Evolutionary conservation across 2,329 filamentous ascomycete species (phyloP).

Genomic region (Microdochium nivale): DNA sequence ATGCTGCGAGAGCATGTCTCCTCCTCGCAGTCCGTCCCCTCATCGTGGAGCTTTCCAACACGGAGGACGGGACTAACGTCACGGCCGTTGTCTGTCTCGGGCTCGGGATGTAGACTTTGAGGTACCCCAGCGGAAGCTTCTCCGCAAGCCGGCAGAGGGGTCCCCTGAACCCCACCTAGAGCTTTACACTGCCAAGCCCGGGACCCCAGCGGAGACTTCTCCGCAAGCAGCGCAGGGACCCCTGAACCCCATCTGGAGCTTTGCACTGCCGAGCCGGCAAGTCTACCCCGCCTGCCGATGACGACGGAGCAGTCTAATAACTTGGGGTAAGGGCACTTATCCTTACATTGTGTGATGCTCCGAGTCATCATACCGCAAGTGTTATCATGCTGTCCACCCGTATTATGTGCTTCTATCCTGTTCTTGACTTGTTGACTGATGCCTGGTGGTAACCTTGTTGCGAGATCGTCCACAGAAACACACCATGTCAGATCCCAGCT

Average conservation of each 20-base stretch:
- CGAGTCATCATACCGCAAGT: background rate
- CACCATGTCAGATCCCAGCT: constrained; percentile 1
- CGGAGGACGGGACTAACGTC: background rate
- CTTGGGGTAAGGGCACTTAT: background rate
- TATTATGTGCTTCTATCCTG: constrained; percentile 1
- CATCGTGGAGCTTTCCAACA: background rate
- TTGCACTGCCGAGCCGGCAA: too few relatives aligned
- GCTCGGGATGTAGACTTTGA: too few relatives aligned
- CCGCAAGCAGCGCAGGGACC: constrained; percentile 4
- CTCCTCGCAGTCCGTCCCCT: background rate
- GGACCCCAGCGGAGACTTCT: background rate
- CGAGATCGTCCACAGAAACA: background rate
- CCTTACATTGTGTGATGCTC: background rate
- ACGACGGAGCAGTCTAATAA: too few relatives aligned
- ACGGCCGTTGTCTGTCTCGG: background rate
- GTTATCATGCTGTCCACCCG: background rate
- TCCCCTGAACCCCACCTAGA: background rate
- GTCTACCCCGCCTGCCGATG: too few relatives aligned
- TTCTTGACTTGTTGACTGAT: background rate
- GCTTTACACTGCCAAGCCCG: background rate
- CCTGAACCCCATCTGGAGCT: constrained; percentile 1
- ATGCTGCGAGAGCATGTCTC: background rate
- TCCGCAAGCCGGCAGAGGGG: background rate
- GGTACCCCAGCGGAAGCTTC: too few relatives aligned
- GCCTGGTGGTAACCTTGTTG: background rate